Evolutionary conservation across 1,284 basidiomycete genomes (phyloP).

Genomic region (Cutaneotrichosporon sp.): DNA sequence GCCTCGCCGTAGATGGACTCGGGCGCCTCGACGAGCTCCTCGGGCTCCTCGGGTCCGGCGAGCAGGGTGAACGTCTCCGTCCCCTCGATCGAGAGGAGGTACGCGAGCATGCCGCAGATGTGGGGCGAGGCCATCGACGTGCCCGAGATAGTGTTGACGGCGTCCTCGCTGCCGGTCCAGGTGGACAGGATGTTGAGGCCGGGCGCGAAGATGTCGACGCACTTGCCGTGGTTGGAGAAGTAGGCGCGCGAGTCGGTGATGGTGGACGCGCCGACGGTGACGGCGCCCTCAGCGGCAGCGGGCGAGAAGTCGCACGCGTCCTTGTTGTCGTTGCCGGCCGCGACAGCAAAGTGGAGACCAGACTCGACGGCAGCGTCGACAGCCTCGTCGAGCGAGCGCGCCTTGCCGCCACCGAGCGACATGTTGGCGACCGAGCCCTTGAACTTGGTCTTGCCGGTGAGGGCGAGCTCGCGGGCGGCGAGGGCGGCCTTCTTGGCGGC

Average conservation of each 20-base stretch:
- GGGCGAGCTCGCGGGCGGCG: slow-evolving; percentile 65
- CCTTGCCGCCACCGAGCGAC: slow-evolving; percentile 95
- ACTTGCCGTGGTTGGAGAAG: slow-evolving; percentile 78
- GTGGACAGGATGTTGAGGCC: slow-evolving; percentile 79
- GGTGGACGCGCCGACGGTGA: slow-evolving; percentile 85
- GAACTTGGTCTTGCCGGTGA: slow-evolving; percentile 69
- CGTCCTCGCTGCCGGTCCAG: slow-evolving; percentile 63
- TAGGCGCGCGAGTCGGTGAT: slow-evolving; percentile 80
- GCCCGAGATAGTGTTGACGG: slow-evolving; percentile 66
- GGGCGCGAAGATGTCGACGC: slow-evolving; percentile 81
- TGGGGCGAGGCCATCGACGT: slow-evolving; percentile 65
- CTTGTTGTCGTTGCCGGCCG: slow-evolving; percentile 74
- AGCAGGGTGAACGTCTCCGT: slow-evolving; percentile 59
- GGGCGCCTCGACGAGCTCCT: slow-evolving; percentile 49
- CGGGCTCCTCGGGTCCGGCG: slow-evolving; percentile 41
- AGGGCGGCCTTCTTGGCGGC: slow-evolving; percentile 61
- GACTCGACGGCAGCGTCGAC: slow-evolving; percentile 80
- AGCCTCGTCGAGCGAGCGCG: slow-evolving; percentile 77
- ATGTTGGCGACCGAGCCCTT: slow-evolving; percentile 98
- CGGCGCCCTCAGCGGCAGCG: slow-evolving; percentile 69
- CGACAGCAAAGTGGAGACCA: slow-evolving; percentile 93
- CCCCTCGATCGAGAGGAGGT: slow-evolving; percentile 78
- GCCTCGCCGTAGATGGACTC: slow-evolving; percentile 56
- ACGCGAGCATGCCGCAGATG: slow-evolving; percentile 70
- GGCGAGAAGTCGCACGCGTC: slow-evolving; percentile 76